Conservation (phyloP, 202 grass and related monocot species). For the Setaria italica region DNA sequence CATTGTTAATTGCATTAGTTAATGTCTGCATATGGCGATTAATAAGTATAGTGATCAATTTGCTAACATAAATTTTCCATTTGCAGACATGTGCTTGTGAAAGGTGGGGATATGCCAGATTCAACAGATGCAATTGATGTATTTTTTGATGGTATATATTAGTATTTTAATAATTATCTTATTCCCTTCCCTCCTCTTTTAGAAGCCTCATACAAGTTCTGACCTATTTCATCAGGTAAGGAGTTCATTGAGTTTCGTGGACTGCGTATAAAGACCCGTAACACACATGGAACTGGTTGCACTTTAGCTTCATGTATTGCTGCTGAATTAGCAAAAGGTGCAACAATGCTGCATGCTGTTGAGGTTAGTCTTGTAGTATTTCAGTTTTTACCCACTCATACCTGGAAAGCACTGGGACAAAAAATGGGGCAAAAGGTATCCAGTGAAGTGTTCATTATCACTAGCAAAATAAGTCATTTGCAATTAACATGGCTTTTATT, state of each 20-base stretch:
- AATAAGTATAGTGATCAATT: constrained; percentile 24
- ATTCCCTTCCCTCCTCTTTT: not conserved
- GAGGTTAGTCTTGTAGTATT: constrained; percentile 46
- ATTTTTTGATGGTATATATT: constrained; percentile 85
- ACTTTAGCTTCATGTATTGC: constrained; percentile 94
- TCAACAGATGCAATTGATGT: constrained; percentile 72
- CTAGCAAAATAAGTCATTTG: constrained; percentile 3
- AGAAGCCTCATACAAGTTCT: constrained; percentile 3
- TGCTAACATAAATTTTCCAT: constrained; percentile 30
- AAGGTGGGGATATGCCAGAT: constrained; percentile 85
- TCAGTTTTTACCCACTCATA: not conserved
- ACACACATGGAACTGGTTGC: constrained; percentile 96
- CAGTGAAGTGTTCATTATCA: not conserved
- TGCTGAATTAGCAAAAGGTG: constrained; percentile 90
- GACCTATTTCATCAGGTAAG: constrained; percentile 62
- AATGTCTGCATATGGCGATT: not conserved
- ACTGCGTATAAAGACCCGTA: constrained; percentile 69
- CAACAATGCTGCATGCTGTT: constrained; percentile 76
- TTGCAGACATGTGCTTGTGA: constrained; percentile 92
- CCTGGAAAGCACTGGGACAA: not conserved
- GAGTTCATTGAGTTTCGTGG: constrained; percentile 74
- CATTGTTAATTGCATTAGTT: constrained; percentile 2
- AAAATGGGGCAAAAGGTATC: not conserved
- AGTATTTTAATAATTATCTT: not conserved
- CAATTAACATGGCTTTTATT: not conserved